Conservation (phyloP, 768 basidiomycete genomes). For the Boletus rubroflammeus region DNA sequence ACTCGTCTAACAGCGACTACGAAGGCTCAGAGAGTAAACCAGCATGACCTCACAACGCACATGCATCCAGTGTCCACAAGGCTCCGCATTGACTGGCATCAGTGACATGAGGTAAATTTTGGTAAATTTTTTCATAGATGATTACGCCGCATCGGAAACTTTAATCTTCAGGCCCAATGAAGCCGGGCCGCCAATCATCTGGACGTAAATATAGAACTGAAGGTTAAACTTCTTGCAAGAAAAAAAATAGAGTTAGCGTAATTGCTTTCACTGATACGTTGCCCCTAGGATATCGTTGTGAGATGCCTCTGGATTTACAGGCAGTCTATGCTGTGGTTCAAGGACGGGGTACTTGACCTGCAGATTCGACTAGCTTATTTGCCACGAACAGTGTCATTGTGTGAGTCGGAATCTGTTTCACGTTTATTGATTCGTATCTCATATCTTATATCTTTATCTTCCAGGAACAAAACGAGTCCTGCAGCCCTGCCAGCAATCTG, state of each 20-base stretch:
- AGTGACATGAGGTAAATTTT: background rate
- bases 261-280: background rate
- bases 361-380: background rate
- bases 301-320: background rate
- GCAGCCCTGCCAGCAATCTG: no score
- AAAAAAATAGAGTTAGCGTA: background rate
- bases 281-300: background rate
- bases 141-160: background rate
- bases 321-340: background rate
- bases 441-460: background rate
- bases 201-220: background rate
- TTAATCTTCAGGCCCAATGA: background rate
- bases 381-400: background rate
- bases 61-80: background rate
- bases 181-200: background rate
- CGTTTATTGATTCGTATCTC: background rate
- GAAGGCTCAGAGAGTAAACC: background rate
- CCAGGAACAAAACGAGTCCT: background rate
- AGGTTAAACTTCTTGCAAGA: background rate
- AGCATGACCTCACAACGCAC: no score
- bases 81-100: no score
- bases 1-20: no score
- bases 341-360: background rate
- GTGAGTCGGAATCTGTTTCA: background rate
- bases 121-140: background rate